Base-by-base conservation (phyloP, 2,329 filamentous ascomycete species). In the Sporothrix inflata region DNA sequence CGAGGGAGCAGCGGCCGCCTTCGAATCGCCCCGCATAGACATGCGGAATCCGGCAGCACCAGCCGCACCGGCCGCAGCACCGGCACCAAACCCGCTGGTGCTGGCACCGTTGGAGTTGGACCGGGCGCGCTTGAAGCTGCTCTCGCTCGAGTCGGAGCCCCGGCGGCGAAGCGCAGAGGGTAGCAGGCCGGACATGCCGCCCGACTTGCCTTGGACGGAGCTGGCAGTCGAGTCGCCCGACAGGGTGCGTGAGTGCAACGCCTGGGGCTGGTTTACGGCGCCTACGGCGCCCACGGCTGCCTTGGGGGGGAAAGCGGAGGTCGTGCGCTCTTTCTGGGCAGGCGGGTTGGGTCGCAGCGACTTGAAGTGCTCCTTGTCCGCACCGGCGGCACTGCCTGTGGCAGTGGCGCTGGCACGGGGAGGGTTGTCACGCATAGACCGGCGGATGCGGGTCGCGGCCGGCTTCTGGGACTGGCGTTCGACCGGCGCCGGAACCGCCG, bases 101-200 rank as follows among this genome's bases (percentile, higher is more conserved):
- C 19, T 12, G 2, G 24, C 34, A 42, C 66, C 47, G 5, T 57
- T 45, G 24, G 66, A 60, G 21, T 27, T 53, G 12, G 70, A 49
- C 1, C 75, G 75, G 3, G 69, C 81, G 38, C 93, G 90, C 78
- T 88, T 91, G 83, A 97, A 97, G 79, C 93, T 97, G 81, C 92
- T 97, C 60, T 93, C 90, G 77, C 91, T 93, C 38, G 87, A 90
- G 75, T 90, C 89, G 0, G 90, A 92, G 21, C 83, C 84, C 11
- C 83, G 86, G 1, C 90, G 86, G 72, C 83, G 82, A 9, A 89
- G 80, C 5, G 77, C 76, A 14, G 84, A 77, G 57, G 79, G 79
- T 45, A 77, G 73, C 49, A 76, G n/a, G 16, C 67, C n/a, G 4
- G 55, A 19, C 63, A 27, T 21, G n/a, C 55, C 45, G 1, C 53